Evolutionary conservation across 768 basidiomycete species (phyloP).

Genomic region (Rhizopogon roseolus): DNA sequence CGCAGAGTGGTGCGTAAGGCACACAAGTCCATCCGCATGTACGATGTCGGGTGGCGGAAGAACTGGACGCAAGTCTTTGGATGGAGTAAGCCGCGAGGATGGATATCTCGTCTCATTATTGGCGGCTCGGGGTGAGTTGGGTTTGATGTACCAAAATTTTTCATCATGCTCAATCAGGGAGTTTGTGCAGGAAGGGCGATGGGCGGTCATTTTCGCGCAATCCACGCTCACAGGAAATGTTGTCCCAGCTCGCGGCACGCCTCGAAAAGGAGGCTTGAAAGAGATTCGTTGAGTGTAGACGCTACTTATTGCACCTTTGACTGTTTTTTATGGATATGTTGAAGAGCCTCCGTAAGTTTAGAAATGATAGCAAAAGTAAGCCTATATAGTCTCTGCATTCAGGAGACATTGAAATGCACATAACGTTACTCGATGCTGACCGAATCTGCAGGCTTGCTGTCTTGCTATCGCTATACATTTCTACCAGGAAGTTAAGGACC

Average conservation of each 20-base stretch:
- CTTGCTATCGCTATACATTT: not conserved
- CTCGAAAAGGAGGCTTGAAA: slow-evolving; percentile 33
- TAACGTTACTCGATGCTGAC: not conserved
- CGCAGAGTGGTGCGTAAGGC: slow-evolving; percentile 61
- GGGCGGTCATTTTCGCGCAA: slow-evolving; percentile 67
- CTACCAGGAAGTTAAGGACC: not conserved
- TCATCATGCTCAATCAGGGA: not conserved
- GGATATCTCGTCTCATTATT: slow-evolving; percentile 46
- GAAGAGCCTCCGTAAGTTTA: not conserved
- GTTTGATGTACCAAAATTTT: not conserved
- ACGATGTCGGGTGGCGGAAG: slow-evolving; percentile 68
- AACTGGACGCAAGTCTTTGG: slow-evolving; percentile 73
- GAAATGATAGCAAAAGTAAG: not conserved
- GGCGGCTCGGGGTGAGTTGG: slow-evolving; percentile 62
- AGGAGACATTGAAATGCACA: not conserved
- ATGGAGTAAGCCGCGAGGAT: slow-evolving; percentile 46
- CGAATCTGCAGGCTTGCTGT: not conserved
- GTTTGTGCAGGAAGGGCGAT: slow-evolving; percentile 50
- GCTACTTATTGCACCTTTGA: not conserved
- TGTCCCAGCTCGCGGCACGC: slow-evolving; percentile 59
- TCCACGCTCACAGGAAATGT: slow-evolving; percentile 58
- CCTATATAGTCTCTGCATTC: not conserved
- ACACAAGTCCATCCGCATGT: slow-evolving; percentile 55
- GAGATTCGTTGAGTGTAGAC: not conserved
- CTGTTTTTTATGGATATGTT: not conserved